Evolutionary conservation across 345 rosid species (phyloP).

Genomic region (Populus tremula): DNA sequence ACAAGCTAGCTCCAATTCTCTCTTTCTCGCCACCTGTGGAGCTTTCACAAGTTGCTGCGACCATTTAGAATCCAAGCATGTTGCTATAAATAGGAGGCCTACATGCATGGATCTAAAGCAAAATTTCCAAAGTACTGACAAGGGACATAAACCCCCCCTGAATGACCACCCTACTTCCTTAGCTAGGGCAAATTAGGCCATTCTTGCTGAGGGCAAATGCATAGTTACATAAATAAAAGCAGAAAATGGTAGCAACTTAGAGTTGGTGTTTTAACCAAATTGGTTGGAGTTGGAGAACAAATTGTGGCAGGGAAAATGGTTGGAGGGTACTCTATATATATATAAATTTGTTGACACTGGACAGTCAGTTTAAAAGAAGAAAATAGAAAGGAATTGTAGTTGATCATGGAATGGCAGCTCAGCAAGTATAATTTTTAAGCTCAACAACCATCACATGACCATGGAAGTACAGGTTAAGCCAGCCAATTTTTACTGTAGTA

Average conservation of each 20-base stretch:
- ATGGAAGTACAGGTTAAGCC: too few species aligned
- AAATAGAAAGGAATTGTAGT: constrained; percentile 23
- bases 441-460: background rate
- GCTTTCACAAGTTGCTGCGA: background rate
- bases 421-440: background rate
- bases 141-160: background rate
- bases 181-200: constrained; percentile 8
- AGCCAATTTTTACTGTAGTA: too few species aligned
- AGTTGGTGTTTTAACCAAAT: too few species aligned
- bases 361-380: constrained; percentile 5
- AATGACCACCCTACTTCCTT: constrained; percentile 10
- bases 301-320: background rate
- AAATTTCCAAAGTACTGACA: too few species aligned
- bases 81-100: constrained; percentile 12
- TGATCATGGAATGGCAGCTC: constrained; percentile 32
- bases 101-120: background rate
- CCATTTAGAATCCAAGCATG: background rate
- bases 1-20: background rate
- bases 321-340: background rate
- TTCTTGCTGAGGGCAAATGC: background rate
- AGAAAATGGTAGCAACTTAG: background rate
- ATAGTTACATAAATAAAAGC: background rate
- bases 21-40: background rate
- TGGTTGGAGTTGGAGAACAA: background rate
- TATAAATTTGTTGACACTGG: background rate